Conservation (phyloP, 768 basidiomycete genomes). For the Suillus variegatus region DNA sequence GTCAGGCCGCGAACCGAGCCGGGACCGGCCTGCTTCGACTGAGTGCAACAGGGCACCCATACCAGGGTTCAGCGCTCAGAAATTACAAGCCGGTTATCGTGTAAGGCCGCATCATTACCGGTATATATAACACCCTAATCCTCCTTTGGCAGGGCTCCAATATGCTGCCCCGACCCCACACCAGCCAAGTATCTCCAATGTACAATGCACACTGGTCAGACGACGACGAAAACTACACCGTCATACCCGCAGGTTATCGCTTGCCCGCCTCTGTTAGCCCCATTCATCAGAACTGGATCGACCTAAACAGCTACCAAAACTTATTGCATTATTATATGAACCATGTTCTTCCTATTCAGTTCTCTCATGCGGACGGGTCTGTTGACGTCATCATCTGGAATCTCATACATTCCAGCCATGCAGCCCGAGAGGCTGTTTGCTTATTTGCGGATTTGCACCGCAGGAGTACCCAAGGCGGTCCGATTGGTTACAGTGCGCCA, state of each 20-base stretch:
- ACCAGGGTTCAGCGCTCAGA: not conserved
- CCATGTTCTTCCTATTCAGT: constrained; percentile 67
- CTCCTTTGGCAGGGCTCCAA: not conserved
- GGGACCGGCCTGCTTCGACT: not conserved
- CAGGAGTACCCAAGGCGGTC: constrained; percentile 30
- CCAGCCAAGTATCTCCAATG: constrained; percentile 27
- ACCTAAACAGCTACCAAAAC: constrained; percentile 20
- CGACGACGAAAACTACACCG: constrained; percentile 17
- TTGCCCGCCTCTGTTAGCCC: constrained; percentile 15
- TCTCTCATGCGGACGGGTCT: constrained; percentile 60
- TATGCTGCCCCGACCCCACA: constrained; percentile 19
- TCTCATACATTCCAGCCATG: constrained; percentile 46
- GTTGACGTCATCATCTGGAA: constrained; percentile 50
- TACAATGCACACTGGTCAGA: constrained; percentile 16
- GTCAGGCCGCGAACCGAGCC: not conserved
- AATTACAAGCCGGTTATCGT: not conserved
- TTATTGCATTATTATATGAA: constrained; percentile 50
- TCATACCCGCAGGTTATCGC: constrained; percentile 25
- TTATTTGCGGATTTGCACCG: constrained; percentile 64
- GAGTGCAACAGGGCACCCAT: not conserved
- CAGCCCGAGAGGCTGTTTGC: constrained; percentile 59
- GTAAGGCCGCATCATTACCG: not conserved
- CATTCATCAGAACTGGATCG: constrained; percentile 14
- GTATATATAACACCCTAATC: not conserved
- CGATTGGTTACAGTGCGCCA: constrained; percentile 17